Percentiles rank a stretch among this genome's conserved stretches.
Evolutionary conservation across 1,139 yeast genomes (phyloP).

Genomic region (Hyphopichia khmerensis): DNA sequence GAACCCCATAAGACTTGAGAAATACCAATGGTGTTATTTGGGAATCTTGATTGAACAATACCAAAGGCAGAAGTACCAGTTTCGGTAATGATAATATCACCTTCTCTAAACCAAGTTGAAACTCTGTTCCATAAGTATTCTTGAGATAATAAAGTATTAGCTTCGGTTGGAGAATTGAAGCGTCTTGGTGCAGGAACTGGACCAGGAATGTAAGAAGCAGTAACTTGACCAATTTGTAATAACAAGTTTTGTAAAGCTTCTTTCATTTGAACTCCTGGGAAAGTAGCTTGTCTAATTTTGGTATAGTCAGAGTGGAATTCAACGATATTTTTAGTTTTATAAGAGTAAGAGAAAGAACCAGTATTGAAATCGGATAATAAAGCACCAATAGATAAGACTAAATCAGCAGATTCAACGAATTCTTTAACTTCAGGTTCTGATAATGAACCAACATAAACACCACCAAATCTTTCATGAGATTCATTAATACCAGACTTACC

Average conservation of each 20-base stretch:
- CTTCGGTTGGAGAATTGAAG: conserved; percentile 28
- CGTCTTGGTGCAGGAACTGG: conserved; percentile 47
- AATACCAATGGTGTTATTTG: conserved; percentile 69
- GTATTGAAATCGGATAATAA: conserved; percentile 86
- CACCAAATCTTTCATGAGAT: conserved; percentile 70
- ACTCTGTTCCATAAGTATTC: conserved; percentile 82
- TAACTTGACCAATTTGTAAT: conserved; percentile 32
- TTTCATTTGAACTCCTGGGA: conserved; percentile 79
- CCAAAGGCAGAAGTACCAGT: conserved; percentile 93
- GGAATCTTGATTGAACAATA: conserved; percentile 76
- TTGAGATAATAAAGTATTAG: conserved; percentile 50
- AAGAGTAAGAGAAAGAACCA: conserved; percentile 82
- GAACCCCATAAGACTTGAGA: conserved; percentile 92
- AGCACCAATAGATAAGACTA: conserved; percentile 78
- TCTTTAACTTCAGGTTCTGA: conserved; percentile 74
- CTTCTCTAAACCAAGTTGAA: conserved; percentile 71
- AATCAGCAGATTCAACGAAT: conserved; percentile 75
- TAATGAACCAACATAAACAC: conserved; percentile 82
- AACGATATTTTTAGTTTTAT: conserved; percentile 74
- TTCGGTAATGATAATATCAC: conserved; percentile 80
- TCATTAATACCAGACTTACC: conserved; percentile 84
- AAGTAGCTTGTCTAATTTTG: conserved; percentile 72
- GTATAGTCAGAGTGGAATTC: conserved; percentile 91
- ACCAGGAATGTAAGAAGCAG: conserved; percentile 39
- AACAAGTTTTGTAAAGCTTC: conserved; percentile 55